phyloP scores from a whole-genome alignment of 2,329 filamentous ascomycete genomes.

The Monilinia polystroma region DNA sequence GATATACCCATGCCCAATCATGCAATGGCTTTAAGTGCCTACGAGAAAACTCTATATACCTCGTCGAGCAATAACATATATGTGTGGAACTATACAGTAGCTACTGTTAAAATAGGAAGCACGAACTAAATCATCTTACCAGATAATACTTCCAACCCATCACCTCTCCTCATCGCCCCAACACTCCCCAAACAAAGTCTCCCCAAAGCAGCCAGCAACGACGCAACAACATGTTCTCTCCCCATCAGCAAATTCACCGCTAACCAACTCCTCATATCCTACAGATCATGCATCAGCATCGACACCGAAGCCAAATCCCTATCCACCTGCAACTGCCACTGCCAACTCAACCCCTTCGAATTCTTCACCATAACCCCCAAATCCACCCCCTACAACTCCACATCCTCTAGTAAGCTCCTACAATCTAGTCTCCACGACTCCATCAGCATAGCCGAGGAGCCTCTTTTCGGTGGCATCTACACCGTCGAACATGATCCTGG shows the following conservation, averaged over 20 bases:
- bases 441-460: conserved; percentile 67
- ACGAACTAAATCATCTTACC: conserved; percentile 54
- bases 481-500: conserved; percentile 70
- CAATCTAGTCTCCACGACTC: conserved; percentile 64
- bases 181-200: neutral
- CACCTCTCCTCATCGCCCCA: neutral
- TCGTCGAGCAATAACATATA: conserved; percentile 60
- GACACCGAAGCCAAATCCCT: conserved; percentile 54
- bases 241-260: conserved; percentile 56
- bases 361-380: conserved; percentile 49
- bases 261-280: conserved; percentile 51
- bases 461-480: conserved; percentile 52
- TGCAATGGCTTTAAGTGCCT: conserved; percentile 52
- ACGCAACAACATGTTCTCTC: conserved; percentile 66
- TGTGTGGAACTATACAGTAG: conserved; percentile 58
- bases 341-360: conserved; percentile 56
- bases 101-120: conserved; percentile 46
- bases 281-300: conserved; percentile 57
- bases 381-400: conserved; percentile 46
- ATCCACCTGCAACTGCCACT: conserved; percentile 51
- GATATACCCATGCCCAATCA: conserved; percentile 50
- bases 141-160: conserved; percentile 44
- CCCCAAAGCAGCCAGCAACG: conserved; percentile 51
- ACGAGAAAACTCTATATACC: conserved; percentile 55
- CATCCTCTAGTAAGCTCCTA: conserved; percentile 47